Conservation (phyloP, 2,329 filamentous ascomycete species). For the Ascochyta lentis region DNA sequence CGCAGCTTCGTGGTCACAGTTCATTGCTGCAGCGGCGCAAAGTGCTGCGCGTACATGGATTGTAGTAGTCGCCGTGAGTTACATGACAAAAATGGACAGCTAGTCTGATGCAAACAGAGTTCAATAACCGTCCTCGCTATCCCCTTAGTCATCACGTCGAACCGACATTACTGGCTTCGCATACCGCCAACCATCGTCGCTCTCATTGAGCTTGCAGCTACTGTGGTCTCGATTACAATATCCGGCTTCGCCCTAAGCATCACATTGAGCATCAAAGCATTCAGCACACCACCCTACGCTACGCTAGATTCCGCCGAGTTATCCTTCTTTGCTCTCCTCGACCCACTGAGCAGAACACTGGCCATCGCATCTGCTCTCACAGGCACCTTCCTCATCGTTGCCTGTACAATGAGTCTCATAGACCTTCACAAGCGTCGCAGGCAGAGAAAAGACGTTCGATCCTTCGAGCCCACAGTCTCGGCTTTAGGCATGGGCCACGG, state of each 20-base stretch:
- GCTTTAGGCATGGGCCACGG: conserved; percentile 34
- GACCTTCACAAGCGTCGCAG: neutral
- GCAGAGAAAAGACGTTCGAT: conserved; percentile 2
- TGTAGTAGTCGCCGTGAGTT: neutral
- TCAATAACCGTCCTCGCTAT: conserved; percentile 17
- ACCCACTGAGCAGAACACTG: conserved; percentile 22
- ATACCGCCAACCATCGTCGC: conserved; percentile 20
- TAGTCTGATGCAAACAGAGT: neutral
- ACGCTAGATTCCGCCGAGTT: conserved; percentile 20
- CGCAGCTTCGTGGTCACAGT: neutral
- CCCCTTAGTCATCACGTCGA: conserved; percentile 23
- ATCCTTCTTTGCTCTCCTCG: conserved; percentile 21
- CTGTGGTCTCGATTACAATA: conserved; percentile 16
- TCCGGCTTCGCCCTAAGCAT: conserved; percentile 25
- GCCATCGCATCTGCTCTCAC: conserved; percentile 13
- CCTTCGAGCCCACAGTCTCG: conserved; percentile 34
- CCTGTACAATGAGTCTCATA: neutral
- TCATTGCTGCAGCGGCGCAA: conserved; percentile 3
- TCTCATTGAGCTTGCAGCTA: conserved; percentile 24
- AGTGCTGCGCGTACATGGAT: neutral
- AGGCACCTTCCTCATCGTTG: neutral
- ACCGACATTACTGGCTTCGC: conserved; percentile 21
- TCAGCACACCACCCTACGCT: conserved; percentile 10
- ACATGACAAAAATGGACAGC: neutral
- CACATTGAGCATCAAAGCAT: conserved; percentile 12